Evolutionary conservation across 345 rosid genomes (phyloP).

Genomic region (Salix exigua): DNA sequence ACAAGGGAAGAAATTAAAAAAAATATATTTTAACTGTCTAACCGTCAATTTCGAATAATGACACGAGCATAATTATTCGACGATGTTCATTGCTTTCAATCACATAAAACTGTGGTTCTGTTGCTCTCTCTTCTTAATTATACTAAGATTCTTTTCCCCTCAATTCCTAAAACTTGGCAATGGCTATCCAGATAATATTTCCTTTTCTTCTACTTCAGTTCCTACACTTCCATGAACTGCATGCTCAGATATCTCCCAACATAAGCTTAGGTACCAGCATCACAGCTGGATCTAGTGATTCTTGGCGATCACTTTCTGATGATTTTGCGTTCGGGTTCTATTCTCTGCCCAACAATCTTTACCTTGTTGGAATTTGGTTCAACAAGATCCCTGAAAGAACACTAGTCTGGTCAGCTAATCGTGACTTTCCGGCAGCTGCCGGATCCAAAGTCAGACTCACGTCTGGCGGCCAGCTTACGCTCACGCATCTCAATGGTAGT

Average conservation of each 20-base stretch:
- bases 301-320: slow-evolving; percentile 27
- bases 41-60: too few species aligned
- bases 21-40: too few species aligned
- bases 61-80: too few species aligned
- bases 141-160: too few species aligned
- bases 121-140: too few species aligned
- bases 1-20: too few species aligned
- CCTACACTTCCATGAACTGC: not conserved
- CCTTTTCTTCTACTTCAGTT: slow-evolving; percentile 1
- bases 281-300: slow-evolving; percentile 15
- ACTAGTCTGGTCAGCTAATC: slow-evolving; percentile 25
- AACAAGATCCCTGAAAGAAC: slow-evolving; percentile 15
- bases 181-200: not conserved
- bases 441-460: slow-evolving; percentile 19
- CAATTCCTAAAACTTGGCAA: not conserved
- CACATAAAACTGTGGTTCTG: too few species aligned
- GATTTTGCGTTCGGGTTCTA: slow-evolving; percentile 29
- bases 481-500: slow-evolving; percentile 12
- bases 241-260: slow-evolving; percentile 10
- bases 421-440: slow-evolving; percentile 20
- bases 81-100: too few species aligned
- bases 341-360: slow-evolving; percentile 4
- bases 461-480: slow-evolving; percentile 13
- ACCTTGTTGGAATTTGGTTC: slow-evolving; percentile 26
- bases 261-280: slow-evolving; percentile 15